Conservation (phyloP, 2,329 filamentous ascomycete species). For the Byssochlamys sp. region DNA sequence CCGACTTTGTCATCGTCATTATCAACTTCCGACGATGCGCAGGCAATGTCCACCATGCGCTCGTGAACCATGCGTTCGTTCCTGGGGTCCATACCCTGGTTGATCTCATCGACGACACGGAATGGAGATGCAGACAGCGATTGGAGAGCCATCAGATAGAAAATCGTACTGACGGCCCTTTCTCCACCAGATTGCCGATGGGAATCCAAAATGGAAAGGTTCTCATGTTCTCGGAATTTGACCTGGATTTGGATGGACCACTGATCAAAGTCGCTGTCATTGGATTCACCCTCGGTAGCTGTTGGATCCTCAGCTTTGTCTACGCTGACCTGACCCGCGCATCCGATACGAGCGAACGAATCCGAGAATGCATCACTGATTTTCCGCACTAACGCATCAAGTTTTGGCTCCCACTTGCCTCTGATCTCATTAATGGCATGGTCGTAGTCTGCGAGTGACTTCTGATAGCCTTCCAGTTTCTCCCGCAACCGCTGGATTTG, state of each 20-base stretch:
- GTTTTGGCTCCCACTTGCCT: slow-evolving; percentile 67
- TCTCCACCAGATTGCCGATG: slow-evolving; percentile 95
- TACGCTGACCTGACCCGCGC: slow-evolving; percentile 79
- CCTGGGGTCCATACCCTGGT: slow-evolving; percentile 97
- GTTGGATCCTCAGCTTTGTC: slow-evolving; percentile 54
- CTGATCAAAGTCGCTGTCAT: slow-evolving; percentile 70
- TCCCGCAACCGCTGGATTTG: slow-evolving; percentile 58
- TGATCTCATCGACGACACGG: slow-evolving; percentile 97
- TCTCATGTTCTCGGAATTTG: slow-evolving; percentile 82
- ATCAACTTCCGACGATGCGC: slow-evolving; percentile 53
- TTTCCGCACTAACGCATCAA: slow-evolving; percentile 65
- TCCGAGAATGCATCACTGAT: slow-evolving; percentile 88
- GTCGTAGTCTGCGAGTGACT: slow-evolving; percentile 47
- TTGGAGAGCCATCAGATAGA: slow-evolving; percentile 97
- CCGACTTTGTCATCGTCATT: slow-evolving; percentile 19
- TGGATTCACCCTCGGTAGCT: slow-evolving; percentile 20
- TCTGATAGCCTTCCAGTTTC: slow-evolving; percentile 48
- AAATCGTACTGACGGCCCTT: slow-evolving; percentile 91
- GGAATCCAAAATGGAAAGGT: slow-evolving; percentile 72
- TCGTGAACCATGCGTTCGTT: slow-evolving; percentile 98
- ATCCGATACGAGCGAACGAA: slow-evolving; percentile 89
- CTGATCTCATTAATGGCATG: slow-evolving; percentile 57
- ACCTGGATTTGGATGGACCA: slow-evolving; percentile 93
- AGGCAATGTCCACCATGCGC: slow-evolving; percentile 96
- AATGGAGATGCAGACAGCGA: slow-evolving; percentile 88